Evolutionary conservation across 192 early-diverging fungal genomes (phyloP).

Genomic region (Umbelopsis isabellina): DNA sequence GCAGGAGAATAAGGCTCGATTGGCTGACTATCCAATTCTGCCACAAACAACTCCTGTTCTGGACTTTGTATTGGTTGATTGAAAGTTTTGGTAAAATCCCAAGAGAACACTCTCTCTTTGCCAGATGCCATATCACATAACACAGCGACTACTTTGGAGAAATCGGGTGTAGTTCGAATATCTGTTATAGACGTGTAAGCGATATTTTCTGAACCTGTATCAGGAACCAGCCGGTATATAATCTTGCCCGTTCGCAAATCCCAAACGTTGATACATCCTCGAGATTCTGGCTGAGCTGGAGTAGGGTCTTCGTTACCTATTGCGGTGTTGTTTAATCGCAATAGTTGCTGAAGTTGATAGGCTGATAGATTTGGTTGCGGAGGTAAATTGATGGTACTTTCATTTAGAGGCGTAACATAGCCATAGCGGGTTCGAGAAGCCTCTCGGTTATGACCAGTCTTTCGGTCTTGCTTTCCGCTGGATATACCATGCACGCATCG

Average conservation of each 20-base stretch:
- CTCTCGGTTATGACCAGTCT: neutral
- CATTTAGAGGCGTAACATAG: conserved; percentile 22
- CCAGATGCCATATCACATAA: conserved; percentile 27
- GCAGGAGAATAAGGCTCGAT: neutral
- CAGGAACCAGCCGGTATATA: conserved; percentile 45
- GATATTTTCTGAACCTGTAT: neutral
- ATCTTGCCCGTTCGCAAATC: conserved; percentile 45
- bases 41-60: conserved; percentile 1
- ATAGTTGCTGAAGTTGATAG: conserved; percentile 28
- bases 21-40: neutral
- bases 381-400: conserved; percentile 8
- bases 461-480: neutral
- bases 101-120: conserved; percentile 28
- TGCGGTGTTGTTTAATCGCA: neutral
- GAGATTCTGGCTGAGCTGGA: conserved; percentile 18
- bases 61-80: neutral
- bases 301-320: neutral
- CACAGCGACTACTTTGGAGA: conserved; percentile 25
- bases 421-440: neutral
- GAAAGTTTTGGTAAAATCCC: conserved; percentile 22
- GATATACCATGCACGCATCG: neutral
- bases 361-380: conserved; percentile 18
- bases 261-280: conserved; percentile 55
- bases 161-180: conserved; percentile 26
- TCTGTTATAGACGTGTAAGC: conserved; percentile 28